A percentile compares a stretch with the other conserved stretches of the same genome.
phyloP scores from a whole-genome alignment of 768 basidiomycete genomes.

The Russula lepida region DNA sequence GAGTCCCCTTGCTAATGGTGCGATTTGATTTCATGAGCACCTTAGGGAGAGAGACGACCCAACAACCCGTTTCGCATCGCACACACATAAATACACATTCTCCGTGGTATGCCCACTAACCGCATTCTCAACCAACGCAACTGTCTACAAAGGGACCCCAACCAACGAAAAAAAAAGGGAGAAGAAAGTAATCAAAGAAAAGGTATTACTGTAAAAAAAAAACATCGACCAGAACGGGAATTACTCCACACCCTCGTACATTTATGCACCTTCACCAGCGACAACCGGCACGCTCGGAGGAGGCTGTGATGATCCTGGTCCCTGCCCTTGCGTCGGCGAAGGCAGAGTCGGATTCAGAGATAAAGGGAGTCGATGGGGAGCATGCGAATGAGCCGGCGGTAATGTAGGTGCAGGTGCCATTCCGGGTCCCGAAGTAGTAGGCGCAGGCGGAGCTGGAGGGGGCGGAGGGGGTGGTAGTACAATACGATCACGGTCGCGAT shows the following conservation, averaged over 20 bases:
- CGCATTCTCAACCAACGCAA: neutral
- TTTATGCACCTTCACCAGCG: conserved; percentile 11
- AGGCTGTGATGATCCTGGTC: neutral
- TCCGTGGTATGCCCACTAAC: neutral
- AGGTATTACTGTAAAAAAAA: neutral
- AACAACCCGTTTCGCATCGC: neutral
- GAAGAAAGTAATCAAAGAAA: neutral
- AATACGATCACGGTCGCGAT: conserved; percentile 9
- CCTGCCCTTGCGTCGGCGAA: neutral
- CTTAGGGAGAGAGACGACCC: no score
- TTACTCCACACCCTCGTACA: neutral
- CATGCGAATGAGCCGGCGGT: neutral
- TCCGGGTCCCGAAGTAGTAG: neutral
- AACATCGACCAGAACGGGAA: neutral
- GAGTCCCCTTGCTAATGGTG: no score
- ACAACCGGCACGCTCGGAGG: conserved; percentile 8
- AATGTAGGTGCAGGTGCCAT: neutral
- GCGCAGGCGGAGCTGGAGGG: neutral
- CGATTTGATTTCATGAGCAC: no score
- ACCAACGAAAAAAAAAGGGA: neutral
- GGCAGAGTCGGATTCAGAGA: neutral
- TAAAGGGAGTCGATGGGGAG: conserved; percentile 11
- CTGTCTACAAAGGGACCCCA: neutral
- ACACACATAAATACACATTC: neutral
- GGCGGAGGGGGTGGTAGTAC: neutral